Base-by-base conservation (phyloP, 1,139 yeast species). In the Citeromyces hawaiiensis region DNA sequence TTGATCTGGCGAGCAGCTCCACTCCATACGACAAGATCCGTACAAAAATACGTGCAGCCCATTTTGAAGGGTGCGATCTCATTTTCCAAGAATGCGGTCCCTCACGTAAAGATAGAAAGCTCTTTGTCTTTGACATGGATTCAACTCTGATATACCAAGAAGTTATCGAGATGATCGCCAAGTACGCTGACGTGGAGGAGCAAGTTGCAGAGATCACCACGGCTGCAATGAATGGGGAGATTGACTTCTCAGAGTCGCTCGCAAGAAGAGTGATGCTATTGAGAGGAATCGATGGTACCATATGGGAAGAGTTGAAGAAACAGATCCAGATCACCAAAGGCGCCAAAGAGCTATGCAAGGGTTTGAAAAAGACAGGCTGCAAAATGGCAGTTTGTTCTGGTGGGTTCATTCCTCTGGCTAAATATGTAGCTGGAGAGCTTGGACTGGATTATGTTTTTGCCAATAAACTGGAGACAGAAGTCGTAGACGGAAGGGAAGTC, bases 51-150 rank as follows among this genome's bases (percentile, higher is more conserved):
- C 49, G 47, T 37, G 53, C 45, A 29, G 45, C 42, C 21, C 43
- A 34, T 4, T 36, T 45, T 3, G 40, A 43, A 3, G 50, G 48
- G 17, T 56, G 67, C 11, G 80, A 76, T 45, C 47, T 75, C 11
- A 55, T 72, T 11, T 57, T 72, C 13, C 82, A 74, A 49, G 46
- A 44, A 36, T 16, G 15, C 17, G 53, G 61, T 39, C 57, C 59
- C 35, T 54, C 48, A 36, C 62, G 87, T 50, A 61, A 64, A 47
- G 46, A 59, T 40, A 83, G 81, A 53, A 72, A 74, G 49, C 65
- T 91, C 38, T 78, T 85, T 46, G 85, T 93, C 16, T 93, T 93
- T 53, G 98, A 93, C 53, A 93, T 93, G 98, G 99, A 93, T 62
- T 88, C 97, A 1, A 93, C 98, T 0, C 64, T 93, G 54, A 93